Evolutionary conservation across 495 filamentous ascomycete species (phyloP).

Genomic region (Platismatia glauca): DNA sequence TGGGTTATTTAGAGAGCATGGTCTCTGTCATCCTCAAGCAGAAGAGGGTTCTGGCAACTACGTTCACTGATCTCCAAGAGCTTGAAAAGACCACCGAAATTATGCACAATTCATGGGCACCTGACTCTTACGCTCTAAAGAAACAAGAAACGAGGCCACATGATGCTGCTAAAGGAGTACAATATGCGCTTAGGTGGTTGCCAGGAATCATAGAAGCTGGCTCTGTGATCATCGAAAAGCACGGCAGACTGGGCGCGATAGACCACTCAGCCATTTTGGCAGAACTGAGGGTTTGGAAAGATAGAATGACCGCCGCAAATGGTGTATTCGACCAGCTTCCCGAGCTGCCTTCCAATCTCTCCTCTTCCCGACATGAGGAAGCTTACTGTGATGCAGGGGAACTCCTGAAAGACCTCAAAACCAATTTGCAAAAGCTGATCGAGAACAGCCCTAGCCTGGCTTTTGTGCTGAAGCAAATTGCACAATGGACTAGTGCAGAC

Average conservation of each 20-base stretch:
- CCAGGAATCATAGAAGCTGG: slow-evolving; percentile 40
- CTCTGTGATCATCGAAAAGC: slow-evolving; percentile 43
- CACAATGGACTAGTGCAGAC: slow-evolving; percentile 34
- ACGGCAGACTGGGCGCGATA: slow-evolving; percentile 49
- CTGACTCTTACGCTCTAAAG: slow-evolving; percentile 19
- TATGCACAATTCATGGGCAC: slow-evolving; percentile 38
- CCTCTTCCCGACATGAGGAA: slow-evolving; percentile 35
- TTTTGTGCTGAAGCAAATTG: slow-evolving; percentile 55
- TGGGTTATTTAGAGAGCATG: slow-evolving; percentile 75
- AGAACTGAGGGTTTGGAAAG: slow-evolving; percentile 42
- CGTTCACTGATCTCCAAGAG: slow-evolving; percentile 31
- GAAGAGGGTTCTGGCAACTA: slow-evolving; percentile 43
- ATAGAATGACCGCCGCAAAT: slow-evolving; percentile 34
- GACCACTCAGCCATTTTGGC: slow-evolving; percentile 35
- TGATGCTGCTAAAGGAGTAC: neutral
- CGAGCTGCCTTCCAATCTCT: slow-evolving; percentile 45
- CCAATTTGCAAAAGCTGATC: slow-evolving; percentile 35
- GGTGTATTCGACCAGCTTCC: slow-evolving; percentile 41
- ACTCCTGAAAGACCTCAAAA: slow-evolving; percentile 37
- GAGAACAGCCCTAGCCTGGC: slow-evolving; percentile 47
- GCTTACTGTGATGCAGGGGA: slow-evolving; percentile 38
- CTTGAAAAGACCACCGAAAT: slow-evolving; percentile 33
- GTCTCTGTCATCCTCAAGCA: slow-evolving; percentile 61
- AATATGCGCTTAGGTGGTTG: slow-evolving; percentile 38
- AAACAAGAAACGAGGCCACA: slow-evolving; percentile 23